Base-by-base conservation (phyloP, 768 basidiomycete species). In the Zangia roseola region DNA sequence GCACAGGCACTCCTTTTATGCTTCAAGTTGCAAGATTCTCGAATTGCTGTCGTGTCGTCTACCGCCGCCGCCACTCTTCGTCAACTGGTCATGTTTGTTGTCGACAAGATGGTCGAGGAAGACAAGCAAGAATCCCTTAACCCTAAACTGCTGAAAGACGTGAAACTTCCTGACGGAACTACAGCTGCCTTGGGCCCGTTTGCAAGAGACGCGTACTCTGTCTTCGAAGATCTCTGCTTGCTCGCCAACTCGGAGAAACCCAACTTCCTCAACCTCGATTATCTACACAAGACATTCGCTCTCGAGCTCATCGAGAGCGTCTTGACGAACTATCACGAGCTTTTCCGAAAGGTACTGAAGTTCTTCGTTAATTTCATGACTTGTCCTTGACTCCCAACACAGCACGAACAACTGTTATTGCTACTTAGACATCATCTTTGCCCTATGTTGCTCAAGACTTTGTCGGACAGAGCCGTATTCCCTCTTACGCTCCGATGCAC, bases 231-330 rank as follows among this genome's bases (percentile, higher is more conserved):
- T 60, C 70, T 99, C 2, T 97, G 95, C 64, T 71, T 97, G 0
- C 79, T 98, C 2, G 89, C 90, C 46, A 84, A 91, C 59, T 79
- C 82, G 4, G 85, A 93, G 64, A 84, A 80, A 45, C 89, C 94
- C 3, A 74, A 78, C 45, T 91, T 97, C 61, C 74, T 97, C 50
- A 84, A 86, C 55, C 80, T 97, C 39, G 84, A 89, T 19, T 81
- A 77, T 43, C 72, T 98, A 38, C 90, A 89, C 59, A 87, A 94
- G 68, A 97, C 97, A 0, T 98, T 98, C 57, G 92, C 94, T 0
- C 71, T 99, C n/a, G 95, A 99, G 69, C 72, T 98, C 45, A 92
- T 98, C 31, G 95, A 99, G 71, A 97, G 94, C 59, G 91, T 97
- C 2, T 72, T 99, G 43, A 94, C 92, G 7, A 94, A 94, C 63